Evolutionary conservation across 768 basidiomycete species (phyloP), one percentile per base, ranked within the genome.

Genomic region (Trametes cinnabarina): DNA sequence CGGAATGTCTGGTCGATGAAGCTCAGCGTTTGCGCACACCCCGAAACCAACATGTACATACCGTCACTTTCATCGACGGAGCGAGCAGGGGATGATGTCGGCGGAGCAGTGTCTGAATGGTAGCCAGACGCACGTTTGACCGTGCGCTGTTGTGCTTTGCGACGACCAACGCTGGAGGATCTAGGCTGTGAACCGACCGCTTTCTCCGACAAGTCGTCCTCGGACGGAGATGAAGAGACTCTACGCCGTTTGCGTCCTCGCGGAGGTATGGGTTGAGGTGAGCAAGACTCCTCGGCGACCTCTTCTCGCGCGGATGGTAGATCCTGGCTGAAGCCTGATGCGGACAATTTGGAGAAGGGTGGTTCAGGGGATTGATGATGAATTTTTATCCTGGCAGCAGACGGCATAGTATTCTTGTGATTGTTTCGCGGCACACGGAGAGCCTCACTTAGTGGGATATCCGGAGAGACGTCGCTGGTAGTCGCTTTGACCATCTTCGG

Each of bases 211-310:
- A 42, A 47, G 7, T 10, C 20, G 12, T 61, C 60, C n/a, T 48
- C 51, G 15, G 59, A 47, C 3, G 59, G 28, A 37, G 40, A 46
- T 3, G 49, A 56, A 22, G 60, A 61, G 7, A 56, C 55, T 30
- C 60, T 61, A 3, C 55, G 49, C 5, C 60, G 54, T 25, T 61
- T 61, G 25, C 35, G 44, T 4, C 60, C 44, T 30, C 39, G 51
- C 3, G 53, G 43, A 3, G 55, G 55, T 9, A 19, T 22, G 4
- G 54, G 54, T 11, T 51, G 43, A 35, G 49, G 52, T 3, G 52
- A 60, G 19, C 28, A 49, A 20, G 53, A 41, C 6, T 47, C 40
- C 17, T 46, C 39, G 0, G 39, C 30, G 6, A 12, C 12, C 30
- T 12, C 1, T 12, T 7, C 30, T 32, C 7, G 30, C n/a, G n/a